A percentile compares a stretch with the other conserved stretches of the same genome.
These are phyloP conservation scores for Saccharomycopsis oosterbeekiorum DNA, from an alignment of 805 yeast species.

Conservation along the genomic window DNA sequence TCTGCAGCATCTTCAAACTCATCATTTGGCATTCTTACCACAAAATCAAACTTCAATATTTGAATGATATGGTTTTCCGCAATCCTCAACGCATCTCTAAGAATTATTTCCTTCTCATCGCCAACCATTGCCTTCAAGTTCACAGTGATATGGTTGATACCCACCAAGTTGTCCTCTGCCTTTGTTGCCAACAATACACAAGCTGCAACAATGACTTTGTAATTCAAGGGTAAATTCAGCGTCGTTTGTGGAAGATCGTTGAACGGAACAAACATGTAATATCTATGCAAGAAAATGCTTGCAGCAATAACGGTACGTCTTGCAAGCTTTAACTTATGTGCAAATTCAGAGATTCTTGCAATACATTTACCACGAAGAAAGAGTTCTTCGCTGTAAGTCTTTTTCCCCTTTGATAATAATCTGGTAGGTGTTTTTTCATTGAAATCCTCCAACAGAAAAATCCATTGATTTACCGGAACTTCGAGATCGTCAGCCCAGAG, in stretches of 20 bases:
- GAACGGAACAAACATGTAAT: conserved; percentile 13
- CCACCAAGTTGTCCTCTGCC: conserved; percentile 16
- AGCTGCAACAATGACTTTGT: conserved; percentile 16
- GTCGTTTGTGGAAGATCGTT: conserved; percentile 4
- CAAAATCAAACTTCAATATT: conserved; percentile 14
- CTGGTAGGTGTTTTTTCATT: conserved; percentile 13
- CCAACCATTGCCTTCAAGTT: conserved; percentile 9
- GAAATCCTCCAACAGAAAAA: conserved; percentile 11
- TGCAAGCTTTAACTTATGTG: conserved; percentile 3
- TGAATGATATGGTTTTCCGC: conserved; percentile 13
- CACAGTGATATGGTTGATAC: conserved; percentile 10
- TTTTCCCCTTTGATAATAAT: neutral
- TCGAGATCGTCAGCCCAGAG: conserved; percentile 17
- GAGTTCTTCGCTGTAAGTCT: conserved; percentile 7
- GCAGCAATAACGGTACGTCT: conserved; percentile 15
- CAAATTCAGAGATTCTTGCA: conserved; percentile 9
- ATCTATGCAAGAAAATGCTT: conserved; percentile 8
- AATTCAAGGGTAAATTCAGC: conserved; percentile 5
- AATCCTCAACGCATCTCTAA: conserved; percentile 13
- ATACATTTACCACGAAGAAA: conserved; percentile 9
- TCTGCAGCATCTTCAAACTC: conserved; percentile 7
- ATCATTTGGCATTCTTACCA: conserved; percentile 12
- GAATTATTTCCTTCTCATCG: conserved; percentile 5
- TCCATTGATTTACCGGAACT: conserved; percentile 17
- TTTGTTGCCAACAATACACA: conserved; percentile 17